phyloP scores from a whole-genome alignment of 305 asterid genomes.

The Fraxinus baroniana region DNA sequence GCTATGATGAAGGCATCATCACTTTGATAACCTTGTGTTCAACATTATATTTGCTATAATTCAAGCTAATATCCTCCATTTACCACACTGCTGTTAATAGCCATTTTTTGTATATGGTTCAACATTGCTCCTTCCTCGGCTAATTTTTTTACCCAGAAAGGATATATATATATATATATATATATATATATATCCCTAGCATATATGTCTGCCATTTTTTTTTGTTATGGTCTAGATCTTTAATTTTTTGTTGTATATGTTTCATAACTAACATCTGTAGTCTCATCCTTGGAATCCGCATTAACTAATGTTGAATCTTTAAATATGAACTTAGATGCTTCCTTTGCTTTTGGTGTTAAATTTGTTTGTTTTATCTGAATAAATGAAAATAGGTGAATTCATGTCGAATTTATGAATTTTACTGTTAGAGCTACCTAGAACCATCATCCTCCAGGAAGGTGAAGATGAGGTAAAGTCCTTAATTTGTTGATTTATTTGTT shows the following conservation, averaged over 20 bases:
- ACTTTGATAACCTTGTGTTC: neutral
- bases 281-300: neutral
- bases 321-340: neutral
- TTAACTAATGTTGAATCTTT: neutral
- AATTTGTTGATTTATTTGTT: conserved; percentile 3
- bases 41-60: neutral
- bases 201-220: neutral
- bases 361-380: neutral
- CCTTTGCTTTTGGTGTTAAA: neutral
- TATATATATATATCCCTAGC: neutral
- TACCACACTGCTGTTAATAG: neutral
- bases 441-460: neutral
- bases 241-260: neutral
- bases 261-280: neutral
- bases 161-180: too few relatives aligned
- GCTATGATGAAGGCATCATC: neutral
- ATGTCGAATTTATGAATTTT: neutral
- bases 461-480: neutral
- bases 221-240: neutral
- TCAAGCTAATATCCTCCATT: neutral
- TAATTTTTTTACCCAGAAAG: neutral
- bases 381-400: neutral
- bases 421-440: neutral
- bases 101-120: neutral
- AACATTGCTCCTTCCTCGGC: neutral